These are phyloP conservation scores for Guyanaporus albipodus DNA, from an alignment of 768 basidiomycete species.

Conservation along the genomic window DNA sequence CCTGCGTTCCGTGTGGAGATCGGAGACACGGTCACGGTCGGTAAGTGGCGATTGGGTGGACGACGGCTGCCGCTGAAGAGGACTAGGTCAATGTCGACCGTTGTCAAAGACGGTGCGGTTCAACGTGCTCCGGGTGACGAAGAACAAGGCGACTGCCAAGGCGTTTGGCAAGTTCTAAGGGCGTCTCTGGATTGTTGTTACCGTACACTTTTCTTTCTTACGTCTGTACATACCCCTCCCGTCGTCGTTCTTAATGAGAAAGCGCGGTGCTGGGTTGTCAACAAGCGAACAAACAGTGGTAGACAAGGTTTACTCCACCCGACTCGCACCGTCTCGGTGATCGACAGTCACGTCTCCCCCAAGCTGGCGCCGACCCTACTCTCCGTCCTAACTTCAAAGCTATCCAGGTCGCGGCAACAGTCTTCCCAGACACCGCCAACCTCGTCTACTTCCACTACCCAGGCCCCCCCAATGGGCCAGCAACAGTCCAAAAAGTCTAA, in stretches of 20 bases:
- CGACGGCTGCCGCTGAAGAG: background rate
- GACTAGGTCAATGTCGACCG: constrained; percentile 92
- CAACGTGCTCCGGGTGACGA: constrained; percentile 94
- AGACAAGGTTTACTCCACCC: constrained; percentile 22
- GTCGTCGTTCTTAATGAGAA: too few relatives aligned
- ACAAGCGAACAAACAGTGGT: constrained; percentile 34
- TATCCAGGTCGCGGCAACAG: constrained; percentile 66
- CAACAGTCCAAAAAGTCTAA: constrained; percentile 79
- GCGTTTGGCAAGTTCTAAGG: constrained; percentile 90
- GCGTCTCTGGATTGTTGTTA: constrained; percentile 6
- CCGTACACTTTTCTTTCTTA: too few relatives aligned
- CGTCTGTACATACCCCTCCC: too few relatives aligned
- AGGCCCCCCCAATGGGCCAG: constrained; percentile 68
- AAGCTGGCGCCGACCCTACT: constrained; percentile 83
- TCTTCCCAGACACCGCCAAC: constrained; percentile 69
- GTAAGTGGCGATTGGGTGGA: constrained; percentile 44
- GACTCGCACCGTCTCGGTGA: constrained; percentile 26
- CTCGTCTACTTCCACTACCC: constrained; percentile 36
- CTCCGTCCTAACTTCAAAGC: constrained; percentile 68
- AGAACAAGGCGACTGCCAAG: constrained; percentile 89
- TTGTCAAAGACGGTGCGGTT: constrained; percentile 99
- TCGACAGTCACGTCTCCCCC: constrained; percentile 29
- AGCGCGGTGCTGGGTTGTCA: too few relatives aligned
- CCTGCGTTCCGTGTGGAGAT: constrained; percentile 98
- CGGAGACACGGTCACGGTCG: constrained; percentile 93